Evolutionary conservation across 2,329 filamentous ascomycete species (phyloP).

Genomic region (Raffaelea deltoideospora): DNA sequence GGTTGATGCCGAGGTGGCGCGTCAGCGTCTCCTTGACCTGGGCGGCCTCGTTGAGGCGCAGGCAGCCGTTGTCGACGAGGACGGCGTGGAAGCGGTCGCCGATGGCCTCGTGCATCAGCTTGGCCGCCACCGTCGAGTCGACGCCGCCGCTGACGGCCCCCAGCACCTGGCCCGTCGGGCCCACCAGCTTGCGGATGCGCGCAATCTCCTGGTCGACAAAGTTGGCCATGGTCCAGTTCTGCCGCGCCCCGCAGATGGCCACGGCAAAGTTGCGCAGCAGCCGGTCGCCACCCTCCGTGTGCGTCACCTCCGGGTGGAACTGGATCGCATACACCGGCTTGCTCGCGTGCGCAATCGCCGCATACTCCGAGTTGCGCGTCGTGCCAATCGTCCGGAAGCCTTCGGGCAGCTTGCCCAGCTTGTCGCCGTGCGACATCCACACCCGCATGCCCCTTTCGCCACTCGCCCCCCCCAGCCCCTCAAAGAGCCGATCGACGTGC

Average conservation of each 20-base stretch:
- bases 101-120: conserved; percentile 63
- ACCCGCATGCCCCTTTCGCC: neutral
- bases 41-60: conserved; percentile 74
- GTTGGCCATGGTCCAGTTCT: conserved; percentile 73
- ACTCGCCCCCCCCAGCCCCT: conserved; percentile 45
- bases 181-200: conserved; percentile 69
- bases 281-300: conserved; percentile 42
- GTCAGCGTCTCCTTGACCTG: conserved; percentile 67
- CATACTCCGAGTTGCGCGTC: conserved; percentile 61
- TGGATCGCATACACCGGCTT: conserved; percentile 64
- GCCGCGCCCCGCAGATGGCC: conserved; percentile 60
- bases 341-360: conserved; percentile 56
- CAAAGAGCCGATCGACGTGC: conserved; percentile 67
- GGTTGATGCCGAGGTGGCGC: conserved; percentile 72
- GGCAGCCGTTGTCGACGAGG: conserved; percentile 67
- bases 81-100: conserved; percentile 48
- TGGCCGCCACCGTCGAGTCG: conserved; percentile 76
- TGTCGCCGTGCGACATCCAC: conserved; percentile 39
- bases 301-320: conserved; percentile 68
- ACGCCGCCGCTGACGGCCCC: conserved; percentile 53
- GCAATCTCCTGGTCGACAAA: conserved; percentile 71
- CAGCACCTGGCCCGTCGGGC: conserved; percentile 61
- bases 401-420: conserved; percentile 39
- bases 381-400: conserved; percentile 58
- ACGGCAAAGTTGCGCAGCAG: conserved; percentile 74